Evolutionary conservation across 352 stramenopile genomes (phyloP).

Genomic region (Pythium pyrilobum): DNA sequence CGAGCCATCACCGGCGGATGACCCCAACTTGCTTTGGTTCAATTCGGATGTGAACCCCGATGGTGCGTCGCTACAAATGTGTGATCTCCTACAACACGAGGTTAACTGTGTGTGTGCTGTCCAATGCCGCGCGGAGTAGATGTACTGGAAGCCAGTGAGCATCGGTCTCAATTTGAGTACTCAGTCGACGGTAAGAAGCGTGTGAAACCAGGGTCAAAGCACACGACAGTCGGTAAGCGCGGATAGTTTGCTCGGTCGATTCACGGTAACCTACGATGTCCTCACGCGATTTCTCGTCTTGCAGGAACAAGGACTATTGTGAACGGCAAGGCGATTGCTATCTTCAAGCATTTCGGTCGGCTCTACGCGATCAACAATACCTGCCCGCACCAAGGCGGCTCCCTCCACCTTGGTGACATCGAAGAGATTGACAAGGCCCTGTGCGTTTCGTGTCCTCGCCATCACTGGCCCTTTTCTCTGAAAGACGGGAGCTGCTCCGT

Average conservation of each 20-base stretch:
- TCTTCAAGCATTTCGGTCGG: slow-evolving; percentile 69
- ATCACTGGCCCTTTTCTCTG: slow-evolving; percentile 81
- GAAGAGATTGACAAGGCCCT: slow-evolving; percentile 71
- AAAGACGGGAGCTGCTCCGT: slow-evolving; percentile 69
- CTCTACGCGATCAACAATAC: slow-evolving; percentile 76
- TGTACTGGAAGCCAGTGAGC: slow-evolving; percentile 66
- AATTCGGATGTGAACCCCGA: slow-evolving; percentile 47
- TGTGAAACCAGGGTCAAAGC: slow-evolving; percentile 57
- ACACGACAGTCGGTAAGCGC: slow-evolving; percentile 50
- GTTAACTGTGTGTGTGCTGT: background rate
- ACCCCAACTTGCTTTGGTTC: slow-evolving; percentile 54
- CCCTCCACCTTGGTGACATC: slow-evolving; percentile 83
- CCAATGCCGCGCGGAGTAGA: slow-evolving; percentile 30
- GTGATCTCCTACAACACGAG: background rate
- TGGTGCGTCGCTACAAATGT: slow-evolving; percentile 24
- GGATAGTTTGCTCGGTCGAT: too few relatives aligned
- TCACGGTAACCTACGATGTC: too few relatives aligned
- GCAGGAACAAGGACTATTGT: slow-evolving; percentile 52
- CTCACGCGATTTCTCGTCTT: background rate
- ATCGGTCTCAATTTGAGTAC: slow-evolving; percentile 67
- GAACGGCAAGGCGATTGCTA: slow-evolving; percentile 69
- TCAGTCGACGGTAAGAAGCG: slow-evolving; percentile 69
- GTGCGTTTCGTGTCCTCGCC: slow-evolving; percentile 71
- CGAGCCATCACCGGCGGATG: slow-evolving; percentile 7
- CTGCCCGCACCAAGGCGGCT: slow-evolving; percentile 73